Conservation (phyloP, 148 eudicot genomes). For the Euryodendron excelsum region DNA sequence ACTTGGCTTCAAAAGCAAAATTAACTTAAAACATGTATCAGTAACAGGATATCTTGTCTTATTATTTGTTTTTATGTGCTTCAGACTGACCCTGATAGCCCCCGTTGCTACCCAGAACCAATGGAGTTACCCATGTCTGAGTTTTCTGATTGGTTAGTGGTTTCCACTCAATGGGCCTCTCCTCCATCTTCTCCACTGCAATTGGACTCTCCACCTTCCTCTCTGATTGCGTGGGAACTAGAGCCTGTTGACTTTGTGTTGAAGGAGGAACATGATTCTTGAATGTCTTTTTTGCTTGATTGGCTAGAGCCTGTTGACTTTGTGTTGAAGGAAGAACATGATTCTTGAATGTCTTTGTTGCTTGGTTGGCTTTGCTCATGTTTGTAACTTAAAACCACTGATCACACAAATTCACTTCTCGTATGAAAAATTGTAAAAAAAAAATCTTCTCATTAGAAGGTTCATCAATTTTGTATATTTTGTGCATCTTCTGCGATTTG, state of each 20-base stretch:
- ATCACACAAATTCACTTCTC: background rate
- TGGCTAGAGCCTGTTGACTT: slow-evolving; percentile 24
- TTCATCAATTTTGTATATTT: too few relatives aligned
- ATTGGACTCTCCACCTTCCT: slow-evolving; percentile 24
- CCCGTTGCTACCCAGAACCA: slow-evolving; percentile 21
- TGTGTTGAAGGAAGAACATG: slow-evolving; percentile 23
- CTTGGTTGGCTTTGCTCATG: background rate
- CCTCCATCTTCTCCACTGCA: slow-evolving; percentile 24
- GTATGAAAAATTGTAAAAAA: background rate
- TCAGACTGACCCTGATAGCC: slow-evolving; percentile 24
- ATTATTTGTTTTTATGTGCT: background rate
- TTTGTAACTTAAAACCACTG: background rate
- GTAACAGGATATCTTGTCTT: background rate
- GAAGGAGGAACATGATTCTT: slow-evolving; percentile 23
- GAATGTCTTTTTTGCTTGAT: background rate
- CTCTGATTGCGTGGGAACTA: slow-evolving; percentile 23
- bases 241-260: slow-evolving; percentile 29
- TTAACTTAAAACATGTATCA: background rate
- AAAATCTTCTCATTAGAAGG: background rate
- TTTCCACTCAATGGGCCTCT: slow-evolving; percentile 20
- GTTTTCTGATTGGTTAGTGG: slow-evolving; percentile 25
- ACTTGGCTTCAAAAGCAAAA: background rate
- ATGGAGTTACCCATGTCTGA: slow-evolving; percentile 32
- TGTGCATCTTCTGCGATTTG: background rate
- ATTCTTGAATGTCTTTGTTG: background rate